Evolutionary conservation across 2,329 filamentous ascomycete species (phyloP).

Genomic region (Colletotrichum sojae): DNA sequence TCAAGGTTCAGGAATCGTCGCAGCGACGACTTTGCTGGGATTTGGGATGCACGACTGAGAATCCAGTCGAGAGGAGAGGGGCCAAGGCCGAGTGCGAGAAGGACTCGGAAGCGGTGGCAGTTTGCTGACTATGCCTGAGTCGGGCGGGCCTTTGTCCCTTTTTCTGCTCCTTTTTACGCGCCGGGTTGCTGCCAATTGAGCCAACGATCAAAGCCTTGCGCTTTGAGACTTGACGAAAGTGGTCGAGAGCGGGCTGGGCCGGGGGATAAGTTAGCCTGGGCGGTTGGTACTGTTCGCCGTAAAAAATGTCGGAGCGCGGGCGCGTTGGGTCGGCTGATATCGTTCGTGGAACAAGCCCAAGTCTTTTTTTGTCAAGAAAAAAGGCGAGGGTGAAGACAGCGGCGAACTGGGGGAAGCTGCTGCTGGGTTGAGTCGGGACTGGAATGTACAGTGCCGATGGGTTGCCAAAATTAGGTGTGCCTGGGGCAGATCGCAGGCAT

Average conservation of each 20-base stretch:
- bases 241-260: slow-evolving; percentile 38
- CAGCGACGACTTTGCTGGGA: slow-evolving; percentile 15
- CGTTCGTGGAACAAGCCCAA: slow-evolving; percentile 26
- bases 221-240: slow-evolving; percentile 39
- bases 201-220: slow-evolving; percentile 27
- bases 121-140: slow-evolving; percentile 15
- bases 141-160: slow-evolving; percentile 31
- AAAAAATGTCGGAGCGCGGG: slow-evolving; percentile 30
- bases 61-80: slow-evolving; percentile 16
- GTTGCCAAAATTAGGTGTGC: slow-evolving; percentile 34
- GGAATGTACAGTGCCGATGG: slow-evolving; percentile 33
- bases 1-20: slow-evolving; percentile 30
- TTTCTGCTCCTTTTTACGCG: slow-evolving; percentile 6
- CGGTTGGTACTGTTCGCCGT: slow-evolving; percentile 28
- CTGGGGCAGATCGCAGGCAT: slow-evolving; percentile 23
- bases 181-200: slow-evolving; percentile 21
- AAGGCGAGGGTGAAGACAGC: neutral
- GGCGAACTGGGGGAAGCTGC: neutral
- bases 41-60: slow-evolving; percentile 3
- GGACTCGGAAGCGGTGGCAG: neutral
- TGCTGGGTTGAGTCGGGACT: slow-evolving; percentile 8
- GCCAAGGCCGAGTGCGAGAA: neutral
- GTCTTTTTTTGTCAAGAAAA: neutral
- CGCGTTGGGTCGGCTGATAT: slow-evolving; percentile 27
- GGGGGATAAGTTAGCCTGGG: slow-evolving; percentile 28